These are phyloP conservation scores for Fistulinella prunicolor DNA, from an alignment of 768 basidiomycete genomes.

Conservation along the genomic window DNA sequence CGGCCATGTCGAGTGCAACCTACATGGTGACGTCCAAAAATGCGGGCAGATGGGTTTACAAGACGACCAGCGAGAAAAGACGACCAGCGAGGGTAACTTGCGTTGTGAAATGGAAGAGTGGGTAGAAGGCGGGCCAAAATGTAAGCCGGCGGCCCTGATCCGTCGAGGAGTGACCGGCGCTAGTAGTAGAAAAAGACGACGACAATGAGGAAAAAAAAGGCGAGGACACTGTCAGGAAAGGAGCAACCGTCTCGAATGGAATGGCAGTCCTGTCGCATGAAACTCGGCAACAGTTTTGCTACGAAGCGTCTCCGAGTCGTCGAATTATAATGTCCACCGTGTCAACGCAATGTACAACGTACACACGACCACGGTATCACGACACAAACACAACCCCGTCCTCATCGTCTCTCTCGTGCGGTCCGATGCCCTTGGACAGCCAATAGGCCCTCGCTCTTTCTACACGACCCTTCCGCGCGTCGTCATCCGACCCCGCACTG, in stretches of 20 bases:
- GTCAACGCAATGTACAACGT: neutral
- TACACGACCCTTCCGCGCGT: too few relatives aligned
- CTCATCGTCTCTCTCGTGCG: conserved; percentile 18
- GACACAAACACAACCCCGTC: neutral
- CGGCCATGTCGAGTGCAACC: conserved; percentile 2
- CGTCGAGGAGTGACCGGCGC: conserved; percentile 7
- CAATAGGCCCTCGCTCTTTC: conserved; percentile 54
- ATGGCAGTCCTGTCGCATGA: too few relatives aligned
- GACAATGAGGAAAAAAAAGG: neutral
- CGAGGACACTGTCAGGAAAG: conserved; percentile 1
- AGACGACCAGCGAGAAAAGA: conserved; percentile 22
- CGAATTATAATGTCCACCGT: too few relatives aligned
- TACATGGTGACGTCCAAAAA: conserved; percentile 22
- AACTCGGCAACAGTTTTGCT: too few relatives aligned
- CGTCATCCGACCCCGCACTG: too few relatives aligned
- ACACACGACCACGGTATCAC: neutral
- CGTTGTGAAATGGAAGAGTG: conserved; percentile 5
- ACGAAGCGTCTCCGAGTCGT: too few relatives aligned
- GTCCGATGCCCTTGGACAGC: conserved; percentile 54
- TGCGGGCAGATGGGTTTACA: conserved; percentile 6
- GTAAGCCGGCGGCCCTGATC: conserved; percentile 9
- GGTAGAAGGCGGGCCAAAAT: conserved; percentile 11
- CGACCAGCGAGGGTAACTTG: conserved; percentile 21
- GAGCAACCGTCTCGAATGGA: too few relatives aligned
- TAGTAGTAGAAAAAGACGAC: neutral